Conservation (phyloP, 1,284 basidiomycete species). For the Apiotrichum domesticum region DNA sequence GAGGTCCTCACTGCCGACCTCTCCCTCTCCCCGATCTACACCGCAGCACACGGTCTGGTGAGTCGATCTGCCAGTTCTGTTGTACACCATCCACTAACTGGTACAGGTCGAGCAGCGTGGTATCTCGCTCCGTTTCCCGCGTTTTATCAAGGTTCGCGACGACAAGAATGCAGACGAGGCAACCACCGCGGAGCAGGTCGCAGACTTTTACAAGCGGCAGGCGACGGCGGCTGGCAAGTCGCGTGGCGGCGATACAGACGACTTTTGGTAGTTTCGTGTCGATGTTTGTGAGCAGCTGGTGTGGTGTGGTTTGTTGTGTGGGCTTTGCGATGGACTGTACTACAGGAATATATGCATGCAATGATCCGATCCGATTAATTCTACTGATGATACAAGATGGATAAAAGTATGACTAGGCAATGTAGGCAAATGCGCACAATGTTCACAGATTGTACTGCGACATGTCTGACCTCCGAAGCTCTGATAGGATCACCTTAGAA, state of each 20-base stretch:
- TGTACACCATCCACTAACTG: not conserved
- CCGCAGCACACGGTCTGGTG: constrained; percentile 90
- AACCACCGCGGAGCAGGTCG: constrained; percentile 87
- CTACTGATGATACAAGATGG: not conserved
- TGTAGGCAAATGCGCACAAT: no score
- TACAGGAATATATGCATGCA: not conserved
- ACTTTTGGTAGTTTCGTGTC: constrained; percentile 59
- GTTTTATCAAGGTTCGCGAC: constrained; percentile 85
- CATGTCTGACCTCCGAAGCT: no score
- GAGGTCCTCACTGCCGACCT: constrained; percentile 96
- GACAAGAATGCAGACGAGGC: constrained; percentile 90
- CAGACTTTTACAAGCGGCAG: constrained; percentile 91
- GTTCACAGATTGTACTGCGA: no score
- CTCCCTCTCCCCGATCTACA: constrained; percentile 93
- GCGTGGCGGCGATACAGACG: constrained; percentile 57
- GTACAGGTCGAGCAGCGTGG: constrained; percentile 74
- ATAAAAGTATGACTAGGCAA: no score
- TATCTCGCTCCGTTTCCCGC: constrained; percentile 90
- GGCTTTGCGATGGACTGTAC: not conserved
- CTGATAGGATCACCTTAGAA: no score
- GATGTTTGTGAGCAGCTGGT: not conserved
- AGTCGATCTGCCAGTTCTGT: constrained; percentile 36
- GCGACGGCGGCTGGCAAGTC: constrained; percentile 68
- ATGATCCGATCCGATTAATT: not conserved
- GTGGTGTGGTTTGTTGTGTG: not conserved